Evolutionary conservation across 2,329 filamentous ascomycete species (phyloP).

Genomic region (Microascus cirrosus): DNA sequence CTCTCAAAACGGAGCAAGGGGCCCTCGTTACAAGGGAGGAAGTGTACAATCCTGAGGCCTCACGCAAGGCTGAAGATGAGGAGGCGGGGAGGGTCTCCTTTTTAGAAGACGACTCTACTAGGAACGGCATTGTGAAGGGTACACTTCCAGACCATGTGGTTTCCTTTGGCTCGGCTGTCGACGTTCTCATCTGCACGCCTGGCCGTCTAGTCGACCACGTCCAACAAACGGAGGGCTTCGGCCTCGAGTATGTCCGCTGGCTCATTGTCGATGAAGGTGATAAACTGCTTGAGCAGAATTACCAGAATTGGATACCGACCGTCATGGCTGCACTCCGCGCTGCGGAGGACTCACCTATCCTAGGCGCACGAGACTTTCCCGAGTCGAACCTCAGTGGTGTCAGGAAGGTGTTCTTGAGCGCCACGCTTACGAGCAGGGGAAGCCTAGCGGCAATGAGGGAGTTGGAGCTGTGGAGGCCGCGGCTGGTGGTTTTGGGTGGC

Average conservation of each 20-base stretch:
- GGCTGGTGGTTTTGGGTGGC: slow-evolving; percentile 63
- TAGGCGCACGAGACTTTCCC: slow-evolving; percentile 19
- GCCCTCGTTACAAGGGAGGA: slow-evolving; percentile 32
- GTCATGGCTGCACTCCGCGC: slow-evolving; percentile 41
- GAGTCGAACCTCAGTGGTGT: slow-evolving; percentile 43
- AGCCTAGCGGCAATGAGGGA: slow-evolving; percentile 57
- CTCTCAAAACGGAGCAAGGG: slow-evolving; percentile 54
- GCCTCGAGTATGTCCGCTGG: slow-evolving; percentile 69
- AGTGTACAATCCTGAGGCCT: slow-evolving; percentile 54
- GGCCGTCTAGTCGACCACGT: slow-evolving; percentile 88
- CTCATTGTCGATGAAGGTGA: slow-evolving; percentile 91
- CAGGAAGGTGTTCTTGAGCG: slow-evolving; percentile 78
- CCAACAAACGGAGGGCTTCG: slow-evolving; percentile 72
- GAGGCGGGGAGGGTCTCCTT: slow-evolving; percentile 21
- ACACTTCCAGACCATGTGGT: slow-evolving; percentile 51
- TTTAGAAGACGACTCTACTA: slow-evolving; percentile 21
- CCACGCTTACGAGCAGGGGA: slow-evolving; percentile 82
- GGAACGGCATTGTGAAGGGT: slow-evolving; percentile 7
- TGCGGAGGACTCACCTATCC: background rate
- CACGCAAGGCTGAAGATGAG: slow-evolving; percentile 31
- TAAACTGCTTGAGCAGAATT: slow-evolving; percentile 80
- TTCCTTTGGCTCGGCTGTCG: slow-evolving; percentile 59
- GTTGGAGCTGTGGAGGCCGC: slow-evolving; percentile 62
- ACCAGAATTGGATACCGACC: slow-evolving; percentile 77
- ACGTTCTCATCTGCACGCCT: slow-evolving; percentile 84